Evolutionary conservation across 331 rosid genomes (phyloP).

Genomic region (Malus hybrid): DNA sequence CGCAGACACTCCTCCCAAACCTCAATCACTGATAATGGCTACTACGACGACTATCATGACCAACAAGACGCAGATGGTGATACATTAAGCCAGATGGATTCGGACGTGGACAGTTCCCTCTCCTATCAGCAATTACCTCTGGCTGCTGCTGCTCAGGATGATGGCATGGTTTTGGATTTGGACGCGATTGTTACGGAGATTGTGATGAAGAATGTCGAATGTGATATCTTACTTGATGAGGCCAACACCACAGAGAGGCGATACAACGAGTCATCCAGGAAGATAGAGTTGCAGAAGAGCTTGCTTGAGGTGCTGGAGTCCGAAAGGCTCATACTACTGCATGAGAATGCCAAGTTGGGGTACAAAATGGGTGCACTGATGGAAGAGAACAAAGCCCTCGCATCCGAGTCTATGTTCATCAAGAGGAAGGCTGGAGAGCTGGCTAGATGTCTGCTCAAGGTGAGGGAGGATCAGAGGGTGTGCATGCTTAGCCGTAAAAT

Average conservation of each 20-base stretch:
- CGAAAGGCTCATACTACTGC: conserved; percentile 70
- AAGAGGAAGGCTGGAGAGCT: conserved; percentile 73
- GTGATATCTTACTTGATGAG: conserved; percentile 50
- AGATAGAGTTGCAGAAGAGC: conserved; percentile 74
- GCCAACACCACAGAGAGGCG: conserved; percentile 43
- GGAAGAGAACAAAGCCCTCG: conserved; percentile 76
- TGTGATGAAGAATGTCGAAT: conserved; percentile 70
- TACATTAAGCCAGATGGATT: conserved; percentile 40
- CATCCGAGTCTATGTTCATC: conserved; percentile 56
- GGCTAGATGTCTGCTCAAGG: conserved; percentile 68
- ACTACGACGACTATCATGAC: conserved; percentile 31
- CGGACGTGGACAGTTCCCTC: conserved; percentile 70
- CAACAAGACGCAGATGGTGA: conserved; percentile 37
- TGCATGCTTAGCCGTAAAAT: conserved; percentile 63
- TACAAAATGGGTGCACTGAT: conserved; percentile 44
- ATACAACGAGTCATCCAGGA: conserved; percentile 52
- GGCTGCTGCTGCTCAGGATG: neutral
- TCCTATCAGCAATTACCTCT: conserved; percentile 47
- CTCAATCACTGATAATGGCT: conserved; percentile 29
- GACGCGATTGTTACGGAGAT: conserved; percentile 57
- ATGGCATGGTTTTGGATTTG: neutral
- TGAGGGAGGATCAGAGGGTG: conserved; percentile 82
- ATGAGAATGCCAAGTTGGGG: conserved; percentile 75
- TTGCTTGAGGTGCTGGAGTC: conserved; percentile 92
- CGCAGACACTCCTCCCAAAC: conserved; percentile 45